Evolutionary conservation across 1,139 yeast species (phyloP).

Genomic region (Pichia sp.): DNA sequence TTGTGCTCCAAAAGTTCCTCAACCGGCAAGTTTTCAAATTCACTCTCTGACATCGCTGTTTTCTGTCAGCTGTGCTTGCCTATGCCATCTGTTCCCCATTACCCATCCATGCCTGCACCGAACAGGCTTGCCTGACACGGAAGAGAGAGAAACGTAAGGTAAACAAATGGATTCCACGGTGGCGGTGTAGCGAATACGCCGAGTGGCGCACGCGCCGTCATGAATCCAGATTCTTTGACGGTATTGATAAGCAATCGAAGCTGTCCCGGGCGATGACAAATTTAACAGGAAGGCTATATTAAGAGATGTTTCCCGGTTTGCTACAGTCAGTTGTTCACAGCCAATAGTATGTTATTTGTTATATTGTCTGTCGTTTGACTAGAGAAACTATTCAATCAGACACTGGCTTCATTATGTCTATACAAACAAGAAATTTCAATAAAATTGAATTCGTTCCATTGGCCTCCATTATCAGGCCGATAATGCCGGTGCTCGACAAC

Average conservation of each 20-base stretch:
- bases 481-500: conserved; percentile 74
- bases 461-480: conserved; percentile 66
- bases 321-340: no score
- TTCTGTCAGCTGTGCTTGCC: no score
- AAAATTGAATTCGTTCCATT: conserved; percentile 59
- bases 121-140: not conserved
- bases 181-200: not conserved
- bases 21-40: conserved; percentile 54
- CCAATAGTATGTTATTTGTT: no score
- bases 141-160: not conserved
- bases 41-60: conserved; percentile 14
- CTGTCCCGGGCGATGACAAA: not conserved
- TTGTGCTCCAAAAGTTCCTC: conserved; percentile 48
- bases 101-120: no score
- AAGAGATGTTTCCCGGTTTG: no score
- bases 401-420: conserved; percentile 24
- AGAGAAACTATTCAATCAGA: no score
- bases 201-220: not conserved
- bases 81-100: no score
- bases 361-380: no score
- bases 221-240: not conserved
- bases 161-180: not conserved
- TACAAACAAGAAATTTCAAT: conserved; percentile 44
- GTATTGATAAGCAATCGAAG: conserved; percentile 1
- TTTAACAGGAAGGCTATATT: not conserved